A percentile compares a stretch with the other conserved stretches of the same genome.
These are phyloP conservation scores for Fragaria ananassa DNA, from an alignment of 306 rosid genomes.

Conservation along the genomic window DNA sequence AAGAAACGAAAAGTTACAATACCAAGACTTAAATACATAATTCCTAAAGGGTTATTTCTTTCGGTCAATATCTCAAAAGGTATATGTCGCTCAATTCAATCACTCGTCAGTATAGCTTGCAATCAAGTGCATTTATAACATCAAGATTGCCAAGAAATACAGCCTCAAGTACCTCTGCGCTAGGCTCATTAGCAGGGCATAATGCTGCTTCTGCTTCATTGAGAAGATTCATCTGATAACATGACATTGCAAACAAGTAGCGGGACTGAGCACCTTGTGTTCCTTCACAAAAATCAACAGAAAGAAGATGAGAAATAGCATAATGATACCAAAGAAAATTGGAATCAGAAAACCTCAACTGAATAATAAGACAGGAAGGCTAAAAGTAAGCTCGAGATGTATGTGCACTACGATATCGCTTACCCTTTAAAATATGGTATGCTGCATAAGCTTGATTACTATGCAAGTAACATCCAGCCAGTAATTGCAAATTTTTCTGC, in stretches of 20 bases:
- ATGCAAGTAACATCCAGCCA: slow-evolving; percentile 86
- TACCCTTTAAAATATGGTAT: slow-evolving; percentile 93
- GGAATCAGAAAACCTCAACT: neutral
- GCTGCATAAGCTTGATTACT: slow-evolving; percentile 84
- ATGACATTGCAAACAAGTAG: slow-evolving; percentile 96
- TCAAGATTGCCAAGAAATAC: neutral
- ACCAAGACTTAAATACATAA: neutral
- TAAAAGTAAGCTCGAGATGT: neutral
- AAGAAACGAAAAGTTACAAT: neutral
- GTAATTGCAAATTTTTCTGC: slow-evolving; percentile 82
- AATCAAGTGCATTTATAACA: neutral
- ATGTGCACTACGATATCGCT: slow-evolving; percentile 8
- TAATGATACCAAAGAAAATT: slow-evolving; percentile 2
- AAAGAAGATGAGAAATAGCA: slow-evolving; percentile 33
- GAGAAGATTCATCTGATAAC: slow-evolving; percentile 95
- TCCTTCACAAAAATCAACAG: slow-evolving; percentile 59
- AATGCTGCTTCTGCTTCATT: slow-evolving; percentile 92
- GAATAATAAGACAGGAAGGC: slow-evolving; percentile 5
- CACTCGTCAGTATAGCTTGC: neutral
- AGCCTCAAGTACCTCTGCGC: slow-evolving; percentile 60
- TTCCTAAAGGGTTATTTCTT: neutral
- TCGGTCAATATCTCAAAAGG: neutral
- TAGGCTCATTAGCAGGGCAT: slow-evolving; percentile 75
- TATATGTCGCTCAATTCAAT: slow-evolving; percentile 1
- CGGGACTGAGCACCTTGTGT: slow-evolving; percentile 92